Evolutionary conservation across 768 basidiomycete genomes (phyloP).

Genomic region (Atractiella rhizophila): DNA sequence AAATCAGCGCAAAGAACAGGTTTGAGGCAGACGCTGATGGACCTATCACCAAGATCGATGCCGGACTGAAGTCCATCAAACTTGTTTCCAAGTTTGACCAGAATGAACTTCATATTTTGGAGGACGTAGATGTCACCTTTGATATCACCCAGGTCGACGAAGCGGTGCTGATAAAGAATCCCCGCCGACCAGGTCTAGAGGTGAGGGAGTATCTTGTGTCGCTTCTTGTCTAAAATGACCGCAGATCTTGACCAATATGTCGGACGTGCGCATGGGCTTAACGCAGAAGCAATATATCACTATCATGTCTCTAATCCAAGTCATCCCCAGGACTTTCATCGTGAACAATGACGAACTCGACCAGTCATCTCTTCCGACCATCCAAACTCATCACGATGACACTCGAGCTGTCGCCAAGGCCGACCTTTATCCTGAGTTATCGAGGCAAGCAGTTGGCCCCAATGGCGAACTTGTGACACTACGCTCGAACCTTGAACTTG

Average conservation of each 20-base stretch:
- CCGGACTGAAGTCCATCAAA: constrained; percentile 58
- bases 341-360: constrained; percentile 26
- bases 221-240: background rate
- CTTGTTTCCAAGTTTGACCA: constrained; percentile 38
- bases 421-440: constrained; percentile 24
- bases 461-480: constrained; percentile 23
- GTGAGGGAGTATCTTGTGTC: constrained; percentile 27
- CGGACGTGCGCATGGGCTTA: constrained; percentile 57
- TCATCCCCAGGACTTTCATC: constrained; percentile 42
- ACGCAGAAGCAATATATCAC: constrained; percentile 61
- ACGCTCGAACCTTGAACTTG: constrained; percentile 47
- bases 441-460: constrained; percentile 14
- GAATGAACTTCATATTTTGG: constrained; percentile 75
- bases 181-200: constrained; percentile 44
- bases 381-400: constrained; percentile 2
- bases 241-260: constrained; percentile 46
- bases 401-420: constrained; percentile 13
- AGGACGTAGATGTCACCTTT: constrained; percentile 54
- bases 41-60: constrained; percentile 35
- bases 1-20: constrained; percentile 56
- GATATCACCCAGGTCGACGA: constrained; percentile 38
- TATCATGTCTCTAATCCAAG: constrained; percentile 37
- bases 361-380: constrained; percentile 17
- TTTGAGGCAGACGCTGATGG: constrained; percentile 29
- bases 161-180: constrained; percentile 32